Percentiles rank a stretch among this genome's conserved stretches.
phyloP scores from a whole-genome alignment of 352 stramenopile species.

The Pythium scleroteichum region DNA sequence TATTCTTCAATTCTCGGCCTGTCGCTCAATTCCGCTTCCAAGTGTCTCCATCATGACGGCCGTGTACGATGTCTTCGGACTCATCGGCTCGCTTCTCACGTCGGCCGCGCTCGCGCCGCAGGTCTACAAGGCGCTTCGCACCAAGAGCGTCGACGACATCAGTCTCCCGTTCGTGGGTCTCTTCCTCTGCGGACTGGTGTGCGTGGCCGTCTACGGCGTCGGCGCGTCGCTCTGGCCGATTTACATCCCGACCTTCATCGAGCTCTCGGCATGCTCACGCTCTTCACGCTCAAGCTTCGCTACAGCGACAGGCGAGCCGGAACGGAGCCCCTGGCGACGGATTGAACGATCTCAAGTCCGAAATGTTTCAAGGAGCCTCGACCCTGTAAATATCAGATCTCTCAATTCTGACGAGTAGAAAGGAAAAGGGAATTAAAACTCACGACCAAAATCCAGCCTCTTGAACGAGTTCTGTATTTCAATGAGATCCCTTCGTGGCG shows the following conservation, averaged over 20 bases:
- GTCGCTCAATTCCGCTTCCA: background rate
- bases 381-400: too few species aligned
- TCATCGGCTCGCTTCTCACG: slow-evolving; percentile 61
- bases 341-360: too few species aligned
- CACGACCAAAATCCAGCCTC: too few species aligned
- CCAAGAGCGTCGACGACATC: slow-evolving; percentile 50
- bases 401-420: too few species aligned
- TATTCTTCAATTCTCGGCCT: too few species aligned
- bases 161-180: slow-evolving; percentile 45
- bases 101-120: slow-evolving; percentile 51
- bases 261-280: slow-evolving; percentile 36
- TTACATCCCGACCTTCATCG: slow-evolving; percentile 46
- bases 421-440: too few species aligned
- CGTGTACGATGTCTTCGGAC: slow-evolving; percentile 46
- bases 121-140: slow-evolving; percentile 56
- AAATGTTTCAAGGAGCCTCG: too few species aligned
- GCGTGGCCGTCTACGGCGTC: slow-evolving; percentile 46
- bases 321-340: too few species aligned
- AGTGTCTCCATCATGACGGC: slow-evolving; percentile 1
- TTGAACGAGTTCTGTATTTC: too few species aligned
- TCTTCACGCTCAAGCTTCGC: slow-evolving; percentile 46
- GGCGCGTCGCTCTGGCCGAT: slow-evolving; percentile 53
- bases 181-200: slow-evolving; percentile 41
- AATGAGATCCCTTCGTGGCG: too few species aligned
- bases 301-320: slow-evolving; percentile 23